Evolutionary conservation across 1,139 yeast genomes (phyloP).

Genomic region (Candida dubliniensis): DNA sequence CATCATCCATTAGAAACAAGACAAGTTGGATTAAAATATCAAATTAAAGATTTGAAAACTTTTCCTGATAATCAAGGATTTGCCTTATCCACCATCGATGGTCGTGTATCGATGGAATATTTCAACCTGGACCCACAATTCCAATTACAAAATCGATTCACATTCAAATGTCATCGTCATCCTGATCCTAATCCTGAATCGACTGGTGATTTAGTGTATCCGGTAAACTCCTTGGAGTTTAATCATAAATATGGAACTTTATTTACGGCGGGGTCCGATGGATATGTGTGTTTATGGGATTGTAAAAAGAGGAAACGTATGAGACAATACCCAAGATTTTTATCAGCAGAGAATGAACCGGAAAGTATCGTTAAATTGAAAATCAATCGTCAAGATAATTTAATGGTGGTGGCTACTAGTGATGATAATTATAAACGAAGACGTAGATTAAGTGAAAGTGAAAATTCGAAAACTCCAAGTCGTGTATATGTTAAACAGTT

Average conservation of each 20-base stretch:
- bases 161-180: conserved; percentile 79
- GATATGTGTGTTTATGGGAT: conserved; percentile 78
- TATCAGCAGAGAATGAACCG: conserved; percentile 15
- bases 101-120: conserved; percentile 80
- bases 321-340: conserved; percentile 55
- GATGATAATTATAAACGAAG: conserved; percentile 54
- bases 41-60: conserved; percentile 60
- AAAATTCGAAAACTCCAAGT: conserved; percentile 13
- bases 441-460: conserved; percentile 15
- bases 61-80: conserved; percentile 63
- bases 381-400: conserved; percentile 26
- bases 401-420: conserved; percentile 62
- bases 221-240: conserved; percentile 70
- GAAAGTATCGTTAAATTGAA: conserved; percentile 52
- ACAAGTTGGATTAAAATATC: conserved; percentile 74
- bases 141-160: conserved; percentile 55
- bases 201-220: conserved; percentile 61
- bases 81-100: conserved; percentile 82
- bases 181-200: conserved; percentile 37
- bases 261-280: conserved; percentile 81
- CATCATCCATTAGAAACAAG: conserved; percentile 49
- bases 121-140: conserved; percentile 51
- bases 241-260: conserved; percentile 48
- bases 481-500: conserved; percentile 12
- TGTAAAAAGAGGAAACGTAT: conserved; percentile 59